These are phyloP conservation scores for Dioszegia aurantiaca DNA, from an alignment of 768 basidiomycete genomes.

Conservation along the genomic window DNA sequence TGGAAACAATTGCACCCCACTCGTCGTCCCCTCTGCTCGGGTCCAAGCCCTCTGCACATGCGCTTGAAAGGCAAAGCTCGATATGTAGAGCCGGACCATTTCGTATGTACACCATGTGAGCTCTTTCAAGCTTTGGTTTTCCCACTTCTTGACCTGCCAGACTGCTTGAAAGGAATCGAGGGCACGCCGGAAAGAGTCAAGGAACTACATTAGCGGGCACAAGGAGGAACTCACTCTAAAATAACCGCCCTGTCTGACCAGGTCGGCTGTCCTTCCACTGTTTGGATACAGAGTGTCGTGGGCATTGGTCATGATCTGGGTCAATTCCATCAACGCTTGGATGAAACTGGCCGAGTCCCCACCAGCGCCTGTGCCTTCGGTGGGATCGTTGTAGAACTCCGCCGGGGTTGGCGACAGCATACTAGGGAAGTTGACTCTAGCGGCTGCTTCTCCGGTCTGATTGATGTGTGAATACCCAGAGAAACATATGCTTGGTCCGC, in stretches of 20 bases:
- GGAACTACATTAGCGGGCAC: slow-evolving; percentile 16
- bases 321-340: slow-evolving; percentile 43
- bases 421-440: slow-evolving; percentile 40
- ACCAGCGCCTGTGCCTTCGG: slow-evolving; percentile 10
- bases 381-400: slow-evolving; percentile 3
- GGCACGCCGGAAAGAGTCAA: slow-evolving; percentile 40
- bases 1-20: slow-evolving; percentile 37
- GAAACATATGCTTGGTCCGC: slow-evolving; percentile 46
- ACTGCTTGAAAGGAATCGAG: slow-evolving; percentile 28
- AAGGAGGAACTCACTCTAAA: slow-evolving; percentile 18
- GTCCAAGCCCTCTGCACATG: slow-evolving; percentile 38
- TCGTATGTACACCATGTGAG: slow-evolving; percentile 42
- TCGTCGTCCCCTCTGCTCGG: slow-evolving; percentile 29
- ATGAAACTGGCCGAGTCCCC: slow-evolving; percentile 40
- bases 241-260: slow-evolving; percentile 46
- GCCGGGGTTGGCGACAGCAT: slow-evolving; percentile 31
- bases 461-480: slow-evolving; percentile 43
- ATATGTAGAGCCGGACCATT: slow-evolving; percentile 39
- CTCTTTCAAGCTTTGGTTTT: slow-evolving; percentile 26
- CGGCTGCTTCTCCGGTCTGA: slow-evolving; percentile 47
- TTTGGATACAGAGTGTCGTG: slow-evolving; percentile 49
- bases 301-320: slow-evolving; percentile 50
- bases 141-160: slow-evolving; percentile 34
- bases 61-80: slow-evolving; percentile 41
- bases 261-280: slow-evolving; percentile 31